These are phyloP conservation scores for Lachancea cidri DNA, from an alignment of 805 yeast species.

Conservation along the genomic window DNA sequence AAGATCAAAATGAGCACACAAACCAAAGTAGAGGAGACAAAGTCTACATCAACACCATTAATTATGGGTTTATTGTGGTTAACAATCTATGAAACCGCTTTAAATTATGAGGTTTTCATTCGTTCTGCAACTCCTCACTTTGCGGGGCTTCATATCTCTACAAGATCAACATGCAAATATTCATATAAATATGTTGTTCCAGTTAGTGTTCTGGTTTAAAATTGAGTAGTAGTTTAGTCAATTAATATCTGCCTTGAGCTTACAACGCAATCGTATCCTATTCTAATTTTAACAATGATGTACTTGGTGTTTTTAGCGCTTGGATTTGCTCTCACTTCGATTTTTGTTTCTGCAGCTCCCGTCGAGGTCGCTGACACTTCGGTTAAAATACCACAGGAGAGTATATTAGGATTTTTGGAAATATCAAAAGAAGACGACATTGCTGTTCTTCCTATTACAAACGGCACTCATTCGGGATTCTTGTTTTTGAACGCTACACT, in stretches of 20 bases:
- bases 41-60: no score
- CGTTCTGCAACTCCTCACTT: background rate
- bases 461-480: conserved; percentile 26
- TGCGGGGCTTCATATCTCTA: background rate
- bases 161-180: background rate
- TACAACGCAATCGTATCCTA: no score
- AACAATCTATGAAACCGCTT: background rate
- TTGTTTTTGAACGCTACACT: conserved; percentile 31
- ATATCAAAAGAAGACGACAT: conserved; percentile 25
- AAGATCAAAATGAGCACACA: background rate
- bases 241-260: no score
- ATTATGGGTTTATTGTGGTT: background rate
- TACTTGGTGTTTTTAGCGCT: no score
- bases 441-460: conserved; percentile 26
- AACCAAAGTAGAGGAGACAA: background rate
- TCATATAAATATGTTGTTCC: no score
- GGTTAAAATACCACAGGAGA: conserved; percentile 26
- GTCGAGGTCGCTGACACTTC: conserved; percentile 12
- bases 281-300: background rate
- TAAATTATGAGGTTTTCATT: background rate
- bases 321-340: background rate
- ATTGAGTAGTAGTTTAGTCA: no score
- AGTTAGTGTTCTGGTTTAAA: no score
- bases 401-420: conserved; percentile 29
- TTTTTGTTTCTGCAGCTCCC: conserved; percentile 15